These are phyloP conservation scores for Alternaria infectoria DNA, from an alignment of 2,329 filamentous ascomycete species.

Conservation along the genomic window DNA sequence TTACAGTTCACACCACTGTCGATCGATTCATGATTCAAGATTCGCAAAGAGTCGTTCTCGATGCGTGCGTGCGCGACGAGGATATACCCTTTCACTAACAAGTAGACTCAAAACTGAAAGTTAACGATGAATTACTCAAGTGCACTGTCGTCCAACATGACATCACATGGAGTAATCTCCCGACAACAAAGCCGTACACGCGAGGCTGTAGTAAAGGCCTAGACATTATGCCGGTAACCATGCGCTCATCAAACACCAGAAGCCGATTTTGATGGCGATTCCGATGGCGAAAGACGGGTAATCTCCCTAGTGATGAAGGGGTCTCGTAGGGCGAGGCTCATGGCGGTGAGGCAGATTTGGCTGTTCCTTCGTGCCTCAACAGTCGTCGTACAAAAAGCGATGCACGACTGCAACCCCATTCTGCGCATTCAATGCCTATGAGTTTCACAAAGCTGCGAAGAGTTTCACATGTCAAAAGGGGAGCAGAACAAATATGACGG, in stretches of 20 bases:
- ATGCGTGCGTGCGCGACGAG: neutral
- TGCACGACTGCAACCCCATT: neutral
- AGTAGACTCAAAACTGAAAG: neutral
- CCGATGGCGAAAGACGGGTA: neutral
- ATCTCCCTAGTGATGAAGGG: constrained; percentile 23
- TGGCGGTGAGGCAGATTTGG: constrained; percentile 15
- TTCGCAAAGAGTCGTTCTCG: neutral
- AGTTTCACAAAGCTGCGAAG: neutral
- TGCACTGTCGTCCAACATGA: neutral
- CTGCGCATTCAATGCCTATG: neutral
- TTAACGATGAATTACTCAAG: neutral
- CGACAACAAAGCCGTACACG: neutral
- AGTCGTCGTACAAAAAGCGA: constrained; percentile 5
- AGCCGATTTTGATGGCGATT: constrained; percentile 1
- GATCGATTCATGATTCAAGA: neutral
- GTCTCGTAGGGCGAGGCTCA: constrained; percentile 11
- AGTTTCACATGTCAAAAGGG: constrained; percentile 7
- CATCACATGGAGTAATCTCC: neutral
- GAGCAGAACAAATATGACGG: constrained; percentile 1
- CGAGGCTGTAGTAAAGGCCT: neutral
- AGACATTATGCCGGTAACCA: constrained; percentile 5
- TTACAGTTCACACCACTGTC: neutral
- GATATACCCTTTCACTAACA: neutral
- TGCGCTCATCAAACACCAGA: constrained; percentile 2
- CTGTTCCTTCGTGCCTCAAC: constrained; percentile 15